phyloP scores from a whole-genome alignment of 441 rosid species.

The Corymbia calophylla region DNA sequence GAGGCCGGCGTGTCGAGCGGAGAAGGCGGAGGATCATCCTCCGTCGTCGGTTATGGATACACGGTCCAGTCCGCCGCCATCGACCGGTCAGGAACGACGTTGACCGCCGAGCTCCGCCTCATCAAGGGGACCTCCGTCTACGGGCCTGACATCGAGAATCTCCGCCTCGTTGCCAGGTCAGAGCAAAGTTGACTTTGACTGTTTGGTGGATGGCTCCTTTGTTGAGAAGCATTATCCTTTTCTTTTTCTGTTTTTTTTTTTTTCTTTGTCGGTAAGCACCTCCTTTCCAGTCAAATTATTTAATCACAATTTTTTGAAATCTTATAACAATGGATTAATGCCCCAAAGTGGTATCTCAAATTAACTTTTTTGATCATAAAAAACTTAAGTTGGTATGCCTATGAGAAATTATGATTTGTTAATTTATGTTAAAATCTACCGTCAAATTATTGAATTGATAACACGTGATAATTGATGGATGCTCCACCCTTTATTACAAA shows the following conservation, averaged over 20 bases:
- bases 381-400: accelerated
- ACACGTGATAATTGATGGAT: accelerated
- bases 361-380: too few species aligned
- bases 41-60: constrained; percentile 50
- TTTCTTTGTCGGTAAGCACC: too few species aligned
- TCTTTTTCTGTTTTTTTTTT: background rate
- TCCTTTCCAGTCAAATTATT: too few species aligned
- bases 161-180: constrained; percentile 34
- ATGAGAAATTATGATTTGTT: accelerated
- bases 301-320: too few species aligned
- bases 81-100: constrained; percentile 2
- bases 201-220: background rate
- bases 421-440: accelerated
- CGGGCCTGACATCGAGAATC: constrained; percentile 45
- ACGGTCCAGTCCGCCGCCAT: constrained; percentile 20
- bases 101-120: constrained; percentile 43
- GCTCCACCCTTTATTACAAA: too few species aligned
- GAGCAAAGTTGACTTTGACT: background rate
- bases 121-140: constrained; percentile 37
- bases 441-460: accelerated
- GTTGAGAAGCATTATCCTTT: background rate
- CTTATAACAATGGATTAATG: too few species aligned
- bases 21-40: too few species aligned
- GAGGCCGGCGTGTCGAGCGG: background rate
- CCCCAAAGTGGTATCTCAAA: too few species aligned